Conservation (phyloP, 768 basidiomycete genomes). For the Russula ochroleuca region DNA sequence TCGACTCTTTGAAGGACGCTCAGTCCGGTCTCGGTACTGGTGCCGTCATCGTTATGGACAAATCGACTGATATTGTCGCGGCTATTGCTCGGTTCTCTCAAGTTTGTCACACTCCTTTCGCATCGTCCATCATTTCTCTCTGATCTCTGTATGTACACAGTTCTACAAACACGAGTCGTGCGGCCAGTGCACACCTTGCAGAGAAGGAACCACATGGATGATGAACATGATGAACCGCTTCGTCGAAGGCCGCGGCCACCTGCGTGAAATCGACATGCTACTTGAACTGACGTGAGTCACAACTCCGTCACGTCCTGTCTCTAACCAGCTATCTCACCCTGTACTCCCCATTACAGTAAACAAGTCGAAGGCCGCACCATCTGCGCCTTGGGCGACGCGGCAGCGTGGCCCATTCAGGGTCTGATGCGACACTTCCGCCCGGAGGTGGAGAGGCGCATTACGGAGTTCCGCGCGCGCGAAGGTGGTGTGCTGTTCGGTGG, state of each 20-base stretch:
- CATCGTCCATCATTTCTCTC: neutral
- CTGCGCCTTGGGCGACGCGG: slow-evolving; percentile 94
- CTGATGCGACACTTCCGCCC: slow-evolving; percentile 98
- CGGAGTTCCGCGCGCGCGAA: slow-evolving; percentile 56
- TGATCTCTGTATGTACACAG: slow-evolving; percentile 3
- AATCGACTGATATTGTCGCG: slow-evolving; percentile 89
- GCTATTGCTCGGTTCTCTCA: slow-evolving; percentile 93
- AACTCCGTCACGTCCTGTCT: neutral
- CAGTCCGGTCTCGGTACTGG: slow-evolving; percentile 97
- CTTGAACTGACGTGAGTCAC: slow-evolving; percentile 79
- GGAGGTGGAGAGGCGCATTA: slow-evolving; percentile 86
- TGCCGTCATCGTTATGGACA: slow-evolving; percentile 99
- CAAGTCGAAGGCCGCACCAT: slow-evolving; percentile 97
- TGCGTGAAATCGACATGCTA: slow-evolving; percentile 97
- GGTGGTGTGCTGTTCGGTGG: slow-evolving; percentile 91
- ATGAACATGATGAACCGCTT: slow-evolving; percentile 99
- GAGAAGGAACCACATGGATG: slow-evolving; percentile 98
- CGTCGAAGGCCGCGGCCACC: slow-evolving; percentile 85
- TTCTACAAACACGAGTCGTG: slow-evolving; percentile 62
- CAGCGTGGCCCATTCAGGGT: slow-evolving; percentile 98
- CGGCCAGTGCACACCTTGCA: slow-evolving; percentile 61
- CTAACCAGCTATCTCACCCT: neutral
- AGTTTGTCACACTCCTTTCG: slow-evolving; percentile 34
- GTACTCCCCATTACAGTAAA: slow-evolving; percentile 51
- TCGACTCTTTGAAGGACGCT: slow-evolving; percentile 88